Conservation (phyloP, 2,329 filamentous ascomycete species). For the Fusarium pseudograminearum region DNA sequence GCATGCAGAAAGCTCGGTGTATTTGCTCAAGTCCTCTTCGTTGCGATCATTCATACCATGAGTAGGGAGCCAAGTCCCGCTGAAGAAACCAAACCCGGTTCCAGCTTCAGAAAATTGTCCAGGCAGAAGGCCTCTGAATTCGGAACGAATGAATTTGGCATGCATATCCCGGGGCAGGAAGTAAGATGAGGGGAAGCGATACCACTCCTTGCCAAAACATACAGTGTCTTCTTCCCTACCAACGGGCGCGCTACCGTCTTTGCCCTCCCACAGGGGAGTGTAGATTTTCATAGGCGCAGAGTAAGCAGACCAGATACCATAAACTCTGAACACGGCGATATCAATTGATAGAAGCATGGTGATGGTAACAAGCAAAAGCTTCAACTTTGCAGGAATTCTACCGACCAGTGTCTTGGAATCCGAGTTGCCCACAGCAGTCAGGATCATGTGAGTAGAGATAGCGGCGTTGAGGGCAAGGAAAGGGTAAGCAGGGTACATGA, state of each 20-base stretch:
- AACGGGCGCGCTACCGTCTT: conserved; percentile 61
- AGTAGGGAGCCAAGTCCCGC: conserved; percentile 86
- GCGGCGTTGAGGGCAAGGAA: conserved; percentile 90
- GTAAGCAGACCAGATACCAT: conserved; percentile 85
- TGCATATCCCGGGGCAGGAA: conserved; percentile 86
- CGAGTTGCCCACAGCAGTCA: conserved; percentile 78
- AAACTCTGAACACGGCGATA: conserved; percentile 76
- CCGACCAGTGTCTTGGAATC: conserved; percentile 75
- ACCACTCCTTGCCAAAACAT: conserved; percentile 98
- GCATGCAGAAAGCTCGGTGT: conserved; percentile 81
- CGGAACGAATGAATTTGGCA: conserved; percentile 90
- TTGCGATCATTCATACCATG: conserved; percentile 93
- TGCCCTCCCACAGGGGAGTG: conserved; percentile 70
- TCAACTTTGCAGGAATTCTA: conserved; percentile 80
- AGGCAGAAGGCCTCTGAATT: conserved; percentile 88
- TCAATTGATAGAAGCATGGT: conserved; percentile 74
- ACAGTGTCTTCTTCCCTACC: conserved; percentile 75
- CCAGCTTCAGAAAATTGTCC: conserved; percentile 87
- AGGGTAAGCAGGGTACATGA: conserved; percentile 98
- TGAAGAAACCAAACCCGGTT: conserved; percentile 76
- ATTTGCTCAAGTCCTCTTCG: conserved; percentile 86
- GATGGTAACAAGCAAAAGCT: conserved; percentile 71
- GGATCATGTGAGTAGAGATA: conserved; percentile 82
- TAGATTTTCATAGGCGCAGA: conserved; percentile 82
- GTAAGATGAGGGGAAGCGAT: conserved; percentile 94